Base-by-base conservation (phyloP, 2,329 filamentous ascomycete genomes). In the Leptosphaerulina australis region DNA sequence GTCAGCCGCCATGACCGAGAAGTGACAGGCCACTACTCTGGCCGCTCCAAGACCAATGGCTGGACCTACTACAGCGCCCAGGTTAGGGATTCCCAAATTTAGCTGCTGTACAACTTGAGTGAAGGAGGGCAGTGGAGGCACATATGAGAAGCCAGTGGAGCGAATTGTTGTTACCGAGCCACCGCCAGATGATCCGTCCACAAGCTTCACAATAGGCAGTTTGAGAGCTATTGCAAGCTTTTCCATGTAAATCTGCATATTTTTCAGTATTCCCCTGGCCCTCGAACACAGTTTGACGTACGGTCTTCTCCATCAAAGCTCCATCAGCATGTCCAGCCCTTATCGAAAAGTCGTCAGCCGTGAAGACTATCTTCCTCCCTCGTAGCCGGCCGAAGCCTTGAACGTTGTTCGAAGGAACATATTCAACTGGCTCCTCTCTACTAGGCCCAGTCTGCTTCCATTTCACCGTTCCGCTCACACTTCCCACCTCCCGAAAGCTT, bases 311-410 rank as follows among this genome's bases (percentile, higher is more conserved):
- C 63, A 81, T 75, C 25, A 82, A 73, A 11, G 82, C 76, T 0
- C 84, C 84, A 68, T 87, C 84, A 0, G 84, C 83, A 73, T 87
- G 84, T 1, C 84, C 84, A 21, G 83, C 83, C 5, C 84, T 74
- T 21, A 87, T 80, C 1, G 78, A 81, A 56, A 86, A 87, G 63
- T 87, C 84, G 62, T 87, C 84, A 0, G 83, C 83, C 0, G 84
- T 86, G 38, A 87, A 79, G 0, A 86, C 71, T 3, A 87, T 74
- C 44, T 79, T 77, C 29, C 84, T 71, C 0, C 81, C 81, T 15
- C 76, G 68, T 20, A 86, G 61, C 36, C 71, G 74, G 2, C 83
- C 82, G 45, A 81, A 78, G 0, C 82, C 84, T 58, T 87, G 83
- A 2, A 86, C 78, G 60, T 86, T 87, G 55, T 87, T 87, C 50